These are phyloP conservation scores for Puccinia coronata DNA, from an alignment of 1,284 basidiomycete species.

Conservation along the genomic window DNA sequence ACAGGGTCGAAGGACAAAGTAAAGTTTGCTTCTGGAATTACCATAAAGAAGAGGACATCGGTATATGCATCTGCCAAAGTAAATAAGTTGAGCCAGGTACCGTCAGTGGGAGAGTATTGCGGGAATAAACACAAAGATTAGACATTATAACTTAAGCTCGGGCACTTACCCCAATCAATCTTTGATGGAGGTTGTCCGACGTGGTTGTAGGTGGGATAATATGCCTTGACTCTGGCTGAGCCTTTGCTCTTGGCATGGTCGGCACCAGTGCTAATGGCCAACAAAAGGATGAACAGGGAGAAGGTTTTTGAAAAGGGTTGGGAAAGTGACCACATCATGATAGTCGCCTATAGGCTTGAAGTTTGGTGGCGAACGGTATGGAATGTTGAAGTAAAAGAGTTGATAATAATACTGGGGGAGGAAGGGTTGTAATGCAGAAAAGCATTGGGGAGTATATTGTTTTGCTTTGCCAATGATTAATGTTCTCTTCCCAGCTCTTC, in stretches of 20 bases:
- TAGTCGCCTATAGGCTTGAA: too few species aligned
- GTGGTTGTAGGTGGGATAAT: neutral
- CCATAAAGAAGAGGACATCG: constrained; percentile 43
- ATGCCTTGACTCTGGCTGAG: constrained; percentile 3
- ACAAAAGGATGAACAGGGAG: neutral
- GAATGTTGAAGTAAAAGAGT: neutral
- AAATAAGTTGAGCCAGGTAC: neutral
- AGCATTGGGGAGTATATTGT: too few species aligned
- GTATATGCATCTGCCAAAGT: constrained; percentile 30
- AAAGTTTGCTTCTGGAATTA: constrained; percentile 15
- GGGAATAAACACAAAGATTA: too few species aligned
- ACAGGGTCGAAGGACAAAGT: constrained; percentile 10
- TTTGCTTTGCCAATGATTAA: too few species aligned
- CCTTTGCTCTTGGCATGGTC: neutral
- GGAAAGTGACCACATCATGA: neutral
- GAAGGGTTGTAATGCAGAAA: too few species aligned
- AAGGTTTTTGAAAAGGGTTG: neutral
- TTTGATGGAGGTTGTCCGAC: neutral
- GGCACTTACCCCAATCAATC: constrained; percentile 3
- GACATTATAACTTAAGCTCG: too few species aligned
- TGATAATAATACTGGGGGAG: too few species aligned
- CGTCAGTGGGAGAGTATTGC: neutral
- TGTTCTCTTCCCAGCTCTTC: too few species aligned
- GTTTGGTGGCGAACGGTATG: neutral
- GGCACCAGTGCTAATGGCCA: neutral